Percentiles rank a stretch among this genome's conserved stretches.
These are phyloP conservation scores for Sporopachydermia quercuum DNA, from an alignment of 805 yeast genomes.

Conservation along the genomic window DNA sequence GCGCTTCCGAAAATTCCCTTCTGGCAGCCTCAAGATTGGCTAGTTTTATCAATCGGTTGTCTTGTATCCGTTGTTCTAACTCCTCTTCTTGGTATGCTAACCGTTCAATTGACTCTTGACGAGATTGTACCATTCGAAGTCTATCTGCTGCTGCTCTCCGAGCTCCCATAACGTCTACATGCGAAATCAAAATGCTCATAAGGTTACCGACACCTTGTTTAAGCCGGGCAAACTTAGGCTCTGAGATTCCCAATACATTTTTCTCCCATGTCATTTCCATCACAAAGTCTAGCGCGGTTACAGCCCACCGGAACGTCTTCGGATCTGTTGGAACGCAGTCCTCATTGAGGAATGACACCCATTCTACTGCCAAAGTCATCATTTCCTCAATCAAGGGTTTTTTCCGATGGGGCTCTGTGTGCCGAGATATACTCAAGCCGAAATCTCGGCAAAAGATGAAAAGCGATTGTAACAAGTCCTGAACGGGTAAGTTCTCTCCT, in stretches of 20 bases:
- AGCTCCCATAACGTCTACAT: slow-evolving; percentile 97
- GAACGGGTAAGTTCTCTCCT: slow-evolving; percentile 47
- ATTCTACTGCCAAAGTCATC: slow-evolving; percentile 64
- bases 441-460: slow-evolving; percentile 72
- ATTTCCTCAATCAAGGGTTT: slow-evolving; percentile 57
- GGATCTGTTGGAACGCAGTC: slow-evolving; percentile 89
- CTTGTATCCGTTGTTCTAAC: slow-evolving; percentile 41
- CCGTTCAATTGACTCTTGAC: background rate
- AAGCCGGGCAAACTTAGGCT: slow-evolving; percentile 57
- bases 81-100: slow-evolving; percentile 41
- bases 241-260: slow-evolving; percentile 67
- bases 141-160: slow-evolving; percentile 48
- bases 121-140: background rate
- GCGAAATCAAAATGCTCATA: slow-evolving; percentile 84
- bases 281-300: slow-evolving; percentile 86
- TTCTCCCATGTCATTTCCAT: slow-evolving; percentile 89
- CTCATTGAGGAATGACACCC: slow-evolving; percentile 88
- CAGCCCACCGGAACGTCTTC: slow-evolving; percentile 92
- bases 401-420: slow-evolving; percentile 48
- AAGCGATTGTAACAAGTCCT: slow-evolving; percentile 60
- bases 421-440: slow-evolving; percentile 55
- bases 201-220: slow-evolving; percentile 84
- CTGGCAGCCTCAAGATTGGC: slow-evolving; percentile 45
- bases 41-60: slow-evolving; percentile 54
- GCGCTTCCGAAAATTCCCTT: slow-evolving; percentile 25